Conservation (phyloP, 2,329 filamentous ascomycete genomes). For the Pseudogymnoascus destructans region DNA sequence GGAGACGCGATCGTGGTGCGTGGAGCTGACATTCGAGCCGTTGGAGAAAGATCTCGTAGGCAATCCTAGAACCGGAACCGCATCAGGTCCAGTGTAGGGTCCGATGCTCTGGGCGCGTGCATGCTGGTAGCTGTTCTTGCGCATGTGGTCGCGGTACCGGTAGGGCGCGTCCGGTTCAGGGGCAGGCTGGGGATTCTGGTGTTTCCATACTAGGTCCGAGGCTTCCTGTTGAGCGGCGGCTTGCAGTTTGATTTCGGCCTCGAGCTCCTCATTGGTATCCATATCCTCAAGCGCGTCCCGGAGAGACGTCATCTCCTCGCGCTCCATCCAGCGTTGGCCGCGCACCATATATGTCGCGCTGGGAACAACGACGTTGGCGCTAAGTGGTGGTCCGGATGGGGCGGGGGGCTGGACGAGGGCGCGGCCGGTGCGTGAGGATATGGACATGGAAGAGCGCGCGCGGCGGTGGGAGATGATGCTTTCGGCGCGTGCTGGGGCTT, state of each 20-base stretch:
- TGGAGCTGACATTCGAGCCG: constrained; percentile 26
- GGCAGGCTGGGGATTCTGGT: constrained; percentile 46
- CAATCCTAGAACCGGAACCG: constrained; percentile 12
- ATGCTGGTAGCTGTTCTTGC: constrained; percentile 59
- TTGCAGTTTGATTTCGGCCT: constrained; percentile 51
- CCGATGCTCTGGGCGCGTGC: constrained; percentile 48
- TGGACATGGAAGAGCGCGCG: constrained; percentile 22
- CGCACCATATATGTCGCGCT: constrained; percentile 60
- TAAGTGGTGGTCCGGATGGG: constrained; percentile 30
- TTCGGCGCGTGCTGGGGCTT: constrained; percentile 17
- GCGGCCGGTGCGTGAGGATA: constrained; percentile 22
- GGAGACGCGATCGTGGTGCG: constrained; percentile 26
- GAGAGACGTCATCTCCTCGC: constrained; percentile 59
- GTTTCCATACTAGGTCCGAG: constrained; percentile 65
- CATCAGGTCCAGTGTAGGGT: constrained; percentile 35
- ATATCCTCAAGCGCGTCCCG: constrained; percentile 62
- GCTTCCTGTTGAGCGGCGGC: constrained; percentile 63
- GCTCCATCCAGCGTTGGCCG: constrained; percentile 66
- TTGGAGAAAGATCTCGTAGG: constrained; percentile 23
- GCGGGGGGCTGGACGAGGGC: constrained; percentile 15
- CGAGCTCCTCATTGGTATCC: constrained; percentile 32
- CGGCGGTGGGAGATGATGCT: constrained; percentile 22
- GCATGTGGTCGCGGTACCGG: constrained; percentile 54
- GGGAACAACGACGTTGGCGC: constrained; percentile 47
- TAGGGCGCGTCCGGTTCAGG: constrained; percentile 45